Base-by-base conservation (phyloP, 495 filamentous ascomycete species). In the Acidiella bohemica region DNA sequence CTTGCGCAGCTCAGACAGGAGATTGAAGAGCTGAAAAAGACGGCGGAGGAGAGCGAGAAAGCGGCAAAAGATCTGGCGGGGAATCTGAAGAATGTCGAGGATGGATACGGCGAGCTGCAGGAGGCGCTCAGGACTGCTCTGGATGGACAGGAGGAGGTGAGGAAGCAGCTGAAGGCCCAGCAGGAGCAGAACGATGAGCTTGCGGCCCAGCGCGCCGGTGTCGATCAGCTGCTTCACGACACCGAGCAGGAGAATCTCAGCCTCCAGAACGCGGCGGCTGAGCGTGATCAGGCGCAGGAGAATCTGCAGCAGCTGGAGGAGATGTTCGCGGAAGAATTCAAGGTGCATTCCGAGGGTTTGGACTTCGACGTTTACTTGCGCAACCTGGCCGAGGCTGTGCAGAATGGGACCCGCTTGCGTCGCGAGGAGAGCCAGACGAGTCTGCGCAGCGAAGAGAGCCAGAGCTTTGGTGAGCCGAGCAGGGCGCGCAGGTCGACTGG, bases 251-350 rank as follows among this genome's bases (percentile, higher is more conserved):
- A 34, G 9, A 7, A 18, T 19, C 5, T 19, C 5, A 14, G 21
- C 16, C 18, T 19, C 13, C 3, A 6, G 8, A 14, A 19, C 16
- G 34, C 12, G 3, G 4, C 20, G 3, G 34, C 23, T 6, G 20
- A 37, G 19, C 16, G 14, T 10, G 34, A 8, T 14, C n/a, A 28
- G 4, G 36, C 36, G 36, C 36, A 39, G 36, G 3, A 39, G 16
- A 23, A 39, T 14, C 26, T 39, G 14, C 16, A 39, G 3, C 19
- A 30, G 24, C 24, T 30, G 13, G 5, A 28, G 36, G 2, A 28
- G 16, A 6, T 21, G 8, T 30, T 39, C 26, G 4, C 19, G 24
- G n/a, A 39, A 13, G 36, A 39, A 25, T 39, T 39, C 26, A 19
- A 10, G 14, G 14, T 28, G n/a, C 4, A 28, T 8, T 2, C 36